Evolutionary conservation across 2,329 filamentous ascomycete species (phyloP).

Genomic region (Cladosporium halotolerans): DNA sequence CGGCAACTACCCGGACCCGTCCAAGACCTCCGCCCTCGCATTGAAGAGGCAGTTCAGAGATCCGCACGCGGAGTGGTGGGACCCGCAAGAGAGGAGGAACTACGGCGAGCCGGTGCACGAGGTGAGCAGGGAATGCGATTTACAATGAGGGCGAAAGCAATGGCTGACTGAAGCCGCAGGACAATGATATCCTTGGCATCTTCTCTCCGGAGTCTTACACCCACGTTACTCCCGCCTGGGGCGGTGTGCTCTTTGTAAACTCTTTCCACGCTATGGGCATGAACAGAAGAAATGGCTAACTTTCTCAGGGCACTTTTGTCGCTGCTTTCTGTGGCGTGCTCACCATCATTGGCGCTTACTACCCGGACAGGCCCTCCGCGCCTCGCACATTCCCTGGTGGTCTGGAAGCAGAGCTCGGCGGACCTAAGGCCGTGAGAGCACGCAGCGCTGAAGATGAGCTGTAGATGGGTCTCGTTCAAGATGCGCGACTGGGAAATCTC

Average conservation of each 20-base stretch:
- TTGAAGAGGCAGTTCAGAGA: constrained; percentile 90
- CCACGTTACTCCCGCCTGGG: constrained; percentile 69
- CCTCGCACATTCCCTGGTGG: constrained; percentile 43
- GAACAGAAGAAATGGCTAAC: neutral
- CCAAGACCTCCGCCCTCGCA: constrained; percentile 37
- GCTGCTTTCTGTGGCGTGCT: constrained; percentile 32
- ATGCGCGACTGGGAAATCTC: constrained; percentile 3
- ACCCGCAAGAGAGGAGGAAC: constrained; percentile 94
- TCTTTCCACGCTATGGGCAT: neutral
- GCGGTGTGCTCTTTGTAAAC: constrained; percentile 48
- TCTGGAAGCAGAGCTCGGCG: constrained; percentile 44
- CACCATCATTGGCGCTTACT: constrained; percentile 33
- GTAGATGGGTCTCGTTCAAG: neutral
- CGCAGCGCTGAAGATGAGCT: constrained; percentile 19
- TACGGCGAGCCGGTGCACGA: constrained; percentile 95
- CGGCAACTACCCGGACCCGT: constrained; percentile 76
- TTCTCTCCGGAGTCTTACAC: constrained; percentile 88
- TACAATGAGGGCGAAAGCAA: neutral
- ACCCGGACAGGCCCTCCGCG: constrained; percentile 42
- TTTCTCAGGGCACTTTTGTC: constrained; percentile 36
- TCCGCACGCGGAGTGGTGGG: constrained; percentile 91
- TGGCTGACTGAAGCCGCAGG: constrained; percentile 32
- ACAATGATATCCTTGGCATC: constrained; percentile 86
- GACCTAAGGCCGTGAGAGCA: constrained; percentile 34
- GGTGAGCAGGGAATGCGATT: neutral